phyloP scores from a whole-genome alignment of 345 rosid genomes.

The Melaleuca alternifolia region DNA sequence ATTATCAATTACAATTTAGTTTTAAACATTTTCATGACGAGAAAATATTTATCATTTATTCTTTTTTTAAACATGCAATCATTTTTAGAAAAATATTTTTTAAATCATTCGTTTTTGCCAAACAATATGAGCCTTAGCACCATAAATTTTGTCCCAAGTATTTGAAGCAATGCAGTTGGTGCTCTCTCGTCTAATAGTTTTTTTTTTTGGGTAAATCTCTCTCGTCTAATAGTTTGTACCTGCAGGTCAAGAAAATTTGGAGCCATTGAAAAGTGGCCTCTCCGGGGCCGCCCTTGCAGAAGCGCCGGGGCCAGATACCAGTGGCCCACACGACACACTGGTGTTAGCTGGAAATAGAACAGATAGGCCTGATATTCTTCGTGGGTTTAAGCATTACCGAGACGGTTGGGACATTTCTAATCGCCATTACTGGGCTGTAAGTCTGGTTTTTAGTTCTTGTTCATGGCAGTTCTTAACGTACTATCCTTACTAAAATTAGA shows the following conservation, averaged over 20 bases:
- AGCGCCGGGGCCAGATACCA: conserved; percentile 54
- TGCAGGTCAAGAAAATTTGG: conserved; percentile 43
- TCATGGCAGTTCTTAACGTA: background rate
- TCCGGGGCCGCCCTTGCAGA: conserved; percentile 15
- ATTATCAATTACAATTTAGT: too few species aligned
- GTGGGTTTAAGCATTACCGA: conserved; percentile 44
- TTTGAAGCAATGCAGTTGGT: background rate
- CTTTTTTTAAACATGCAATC: too few species aligned
- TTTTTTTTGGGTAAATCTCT: too few species aligned
- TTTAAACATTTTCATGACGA: too few species aligned
- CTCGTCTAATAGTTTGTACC: background rate
- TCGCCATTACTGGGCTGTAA: conserved; percentile 91
- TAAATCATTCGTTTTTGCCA: too few species aligned
- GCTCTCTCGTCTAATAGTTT: background rate
- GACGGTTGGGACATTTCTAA: conserved; percentile 90
- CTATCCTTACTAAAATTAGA: background rate
- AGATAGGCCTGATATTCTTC: conserved; percentile 75
- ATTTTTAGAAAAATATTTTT: too few species aligned
- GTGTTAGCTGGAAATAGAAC: conserved; percentile 77
- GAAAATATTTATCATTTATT: too few species aligned
- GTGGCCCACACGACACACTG: conserved; percentile 24
- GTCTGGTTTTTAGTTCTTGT: conserved; percentile 4
- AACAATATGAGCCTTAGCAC: background rate
- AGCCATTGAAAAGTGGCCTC: conserved; percentile 47
- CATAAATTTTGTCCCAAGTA: background rate